These are phyloP conservation scores for Gossypium bickii DNA, from an alignment of 345 rosid genomes.

Conservation along the genomic window DNA sequence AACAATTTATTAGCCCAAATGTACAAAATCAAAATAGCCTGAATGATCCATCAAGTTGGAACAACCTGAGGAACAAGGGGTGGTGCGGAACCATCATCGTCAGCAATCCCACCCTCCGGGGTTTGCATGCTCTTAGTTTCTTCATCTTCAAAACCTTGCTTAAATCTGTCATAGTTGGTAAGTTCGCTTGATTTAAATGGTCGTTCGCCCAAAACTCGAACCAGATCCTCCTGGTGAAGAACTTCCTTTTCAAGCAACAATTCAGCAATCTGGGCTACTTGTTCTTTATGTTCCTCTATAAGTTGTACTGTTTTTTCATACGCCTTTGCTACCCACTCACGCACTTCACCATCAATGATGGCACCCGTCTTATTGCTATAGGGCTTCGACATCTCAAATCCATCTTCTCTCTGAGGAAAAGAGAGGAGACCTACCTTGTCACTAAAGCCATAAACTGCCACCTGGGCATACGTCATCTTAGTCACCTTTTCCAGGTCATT, in stretches of 20 bases:
- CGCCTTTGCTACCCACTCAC: slow-evolving; percentile 87
- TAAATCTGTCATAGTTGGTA: slow-evolving; percentile 73
- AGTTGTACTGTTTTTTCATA: slow-evolving; percentile 56
- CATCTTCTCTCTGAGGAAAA: slow-evolving; percentile 77
- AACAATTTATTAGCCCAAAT: slow-evolving; percentile 7
- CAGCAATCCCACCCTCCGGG: slow-evolving; percentile 30
- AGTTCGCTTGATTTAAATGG: slow-evolving; percentile 65
- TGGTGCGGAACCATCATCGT: slow-evolving; percentile 46
- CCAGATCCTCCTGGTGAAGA: slow-evolving; percentile 76
- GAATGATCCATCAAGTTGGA: slow-evolving; percentile 35
- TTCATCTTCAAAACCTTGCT: slow-evolving; percentile 62
- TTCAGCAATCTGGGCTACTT: slow-evolving; percentile 77
- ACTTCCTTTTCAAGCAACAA: slow-evolving; percentile 83
- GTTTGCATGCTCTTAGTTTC: slow-evolving; percentile 25
- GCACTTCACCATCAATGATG: slow-evolving; percentile 73
- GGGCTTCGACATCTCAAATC: slow-evolving; percentile 70
- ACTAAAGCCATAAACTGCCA: slow-evolving; percentile 92
- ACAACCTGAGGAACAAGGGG: slow-evolving; percentile 64
- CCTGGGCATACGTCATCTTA: slow-evolving; percentile 93
- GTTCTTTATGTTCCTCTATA: slow-evolving; percentile 69
- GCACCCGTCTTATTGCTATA: slow-evolving; percentile 91
- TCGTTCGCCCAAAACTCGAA: slow-evolving; percentile 70
- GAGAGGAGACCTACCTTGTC: slow-evolving; percentile 95
- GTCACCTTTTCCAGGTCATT: slow-evolving; percentile 96
- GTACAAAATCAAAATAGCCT: slow-evolving; percentile 17